phyloP scores from a whole-genome alignment of 2,329 filamentous ascomycete genomes.

The Chrysosporium keratinophilum region DNA sequence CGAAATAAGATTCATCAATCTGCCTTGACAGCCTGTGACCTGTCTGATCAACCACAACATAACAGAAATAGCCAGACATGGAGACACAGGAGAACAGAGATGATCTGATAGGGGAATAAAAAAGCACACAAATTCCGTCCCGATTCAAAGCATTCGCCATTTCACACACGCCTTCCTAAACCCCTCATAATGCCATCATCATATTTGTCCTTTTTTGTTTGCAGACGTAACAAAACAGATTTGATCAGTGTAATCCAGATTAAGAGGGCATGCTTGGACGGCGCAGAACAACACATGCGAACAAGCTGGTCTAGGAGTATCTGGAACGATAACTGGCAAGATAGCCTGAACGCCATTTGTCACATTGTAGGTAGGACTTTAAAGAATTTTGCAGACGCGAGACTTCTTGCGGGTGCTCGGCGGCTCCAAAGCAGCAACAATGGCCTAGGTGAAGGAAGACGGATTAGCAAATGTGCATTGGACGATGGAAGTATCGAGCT shows the following conservation, averaged over 20 bases:
- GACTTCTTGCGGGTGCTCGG: slow-evolving; percentile 58
- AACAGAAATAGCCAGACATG: neutral
- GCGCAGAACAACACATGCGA: slow-evolving; percentile 5
- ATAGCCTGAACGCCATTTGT: slow-evolving; percentile 10
- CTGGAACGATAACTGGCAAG: slow-evolving; percentile 9
- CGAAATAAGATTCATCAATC: slow-evolving; percentile 8
- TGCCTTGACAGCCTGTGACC: neutral
- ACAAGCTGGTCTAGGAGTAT: slow-evolving; percentile 11
- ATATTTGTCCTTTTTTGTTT: slow-evolving; percentile 5
- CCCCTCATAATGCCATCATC: slow-evolving; percentile 13
- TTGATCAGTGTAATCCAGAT: slow-evolving; percentile 11
- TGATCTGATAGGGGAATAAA: slow-evolving; percentile 2
- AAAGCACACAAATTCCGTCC: slow-evolving; percentile 8
- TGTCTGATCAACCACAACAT: slow-evolving; percentile 5
- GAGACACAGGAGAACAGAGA: slow-evolving; percentile 2
- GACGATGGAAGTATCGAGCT: slow-evolving; percentile 21
- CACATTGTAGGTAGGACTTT: neutral
- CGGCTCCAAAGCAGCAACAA: slow-evolving; percentile 88
- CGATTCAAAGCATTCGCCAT: slow-evolving; percentile 10
- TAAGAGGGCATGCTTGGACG: slow-evolving; percentile 10
- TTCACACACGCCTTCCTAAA: slow-evolving; percentile 12
- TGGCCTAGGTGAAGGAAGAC: slow-evolving; percentile 51
- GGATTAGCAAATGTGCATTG: neutral
- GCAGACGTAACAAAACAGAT: slow-evolving; percentile 7
- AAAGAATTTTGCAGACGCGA: slow-evolving; percentile 10